Base-by-base conservation (phyloP, 352 stramenopile genomes). In the Pythium dissimile region DNA sequence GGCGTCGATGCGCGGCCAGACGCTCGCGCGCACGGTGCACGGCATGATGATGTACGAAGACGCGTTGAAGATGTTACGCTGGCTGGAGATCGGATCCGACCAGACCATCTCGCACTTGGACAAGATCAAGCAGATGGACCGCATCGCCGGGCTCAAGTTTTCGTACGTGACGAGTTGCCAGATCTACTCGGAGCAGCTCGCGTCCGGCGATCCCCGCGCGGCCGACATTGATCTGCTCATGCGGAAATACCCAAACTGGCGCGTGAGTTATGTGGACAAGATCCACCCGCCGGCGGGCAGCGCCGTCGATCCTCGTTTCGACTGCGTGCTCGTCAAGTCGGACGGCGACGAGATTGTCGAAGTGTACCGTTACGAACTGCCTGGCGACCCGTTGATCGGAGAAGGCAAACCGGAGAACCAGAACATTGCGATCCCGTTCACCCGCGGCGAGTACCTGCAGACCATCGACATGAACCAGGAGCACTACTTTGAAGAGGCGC, bases 181-280 rank as follows among this genome's bases (percentile, higher is more conserved):
- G 65, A 92, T 94, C 45, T 95, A 95, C 63, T 86, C 82, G 10
- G 77, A 94, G 45, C 83, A 94, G 48, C 71, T 91, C 27, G 81
- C 82, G 13, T 55, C 70, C 6, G 80, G 82, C 34, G 84, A 95
- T 46, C 70, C 70, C 1, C 79, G 82, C 18, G 84, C 86, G 26
- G 91, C 97, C 8, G 96, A 99, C 67, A 99, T 99, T 60, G 96
- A 99, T 49, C 70, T 97, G 23, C 77, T 99, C 2, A 96, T 99
- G 87, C 88, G 95, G 16, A 94, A 97, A 54, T 98, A 97, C 75
- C 96, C 95, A 21, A 97, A 98, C 68, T 91, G 84, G 69, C 88
- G 88, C 37, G 88, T 96, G 42, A 92, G 83, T 32, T 96, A 96
- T 60, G 82, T 97, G 10, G 84, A 97, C 43, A 92, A 82, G 51